These are phyloP conservation scores for Backusella tuberculispora DNA, from an alignment of 192 early-diverging fungal species.

Conservation along the genomic window DNA sequence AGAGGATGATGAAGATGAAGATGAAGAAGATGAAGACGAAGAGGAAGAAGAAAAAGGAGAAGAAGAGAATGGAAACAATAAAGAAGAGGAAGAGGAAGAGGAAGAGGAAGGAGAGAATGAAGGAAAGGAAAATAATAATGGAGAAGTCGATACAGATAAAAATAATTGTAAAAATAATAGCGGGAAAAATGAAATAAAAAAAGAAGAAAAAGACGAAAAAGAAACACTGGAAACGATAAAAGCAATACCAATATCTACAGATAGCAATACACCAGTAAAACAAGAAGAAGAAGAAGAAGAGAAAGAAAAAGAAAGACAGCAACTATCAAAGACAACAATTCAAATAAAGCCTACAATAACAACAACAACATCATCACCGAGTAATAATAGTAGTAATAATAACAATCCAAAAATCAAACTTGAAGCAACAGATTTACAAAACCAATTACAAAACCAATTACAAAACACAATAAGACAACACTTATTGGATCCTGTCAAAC, in stretches of 20 bases:
- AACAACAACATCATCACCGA: neutral
- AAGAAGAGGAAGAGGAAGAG: neutral
- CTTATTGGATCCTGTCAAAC: slow-evolving; percentile 30
- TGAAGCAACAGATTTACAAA: neutral
- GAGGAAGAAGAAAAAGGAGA: neutral
- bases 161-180: too few relatives aligned
- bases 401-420: neutral
- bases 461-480: slow-evolving; percentile 42
- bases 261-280: neutral
- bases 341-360: neutral
- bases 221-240: slow-evolving; percentile 3
- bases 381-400: neutral
- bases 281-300: neutral
- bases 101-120: neutral
- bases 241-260: neutral
- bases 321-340: neutral
- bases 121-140: neutral
- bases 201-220: neutral
- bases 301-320: neutral
- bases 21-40: neutral
- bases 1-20: neutral
- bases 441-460: slow-evolving; percentile 34
- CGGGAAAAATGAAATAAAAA: too few relatives aligned
- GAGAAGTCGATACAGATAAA: neutral
- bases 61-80: neutral